Evolutionary conservation across 1,139 yeast species (phyloP).

Genomic region (Keqinozyma sinolaborantium): DNA sequence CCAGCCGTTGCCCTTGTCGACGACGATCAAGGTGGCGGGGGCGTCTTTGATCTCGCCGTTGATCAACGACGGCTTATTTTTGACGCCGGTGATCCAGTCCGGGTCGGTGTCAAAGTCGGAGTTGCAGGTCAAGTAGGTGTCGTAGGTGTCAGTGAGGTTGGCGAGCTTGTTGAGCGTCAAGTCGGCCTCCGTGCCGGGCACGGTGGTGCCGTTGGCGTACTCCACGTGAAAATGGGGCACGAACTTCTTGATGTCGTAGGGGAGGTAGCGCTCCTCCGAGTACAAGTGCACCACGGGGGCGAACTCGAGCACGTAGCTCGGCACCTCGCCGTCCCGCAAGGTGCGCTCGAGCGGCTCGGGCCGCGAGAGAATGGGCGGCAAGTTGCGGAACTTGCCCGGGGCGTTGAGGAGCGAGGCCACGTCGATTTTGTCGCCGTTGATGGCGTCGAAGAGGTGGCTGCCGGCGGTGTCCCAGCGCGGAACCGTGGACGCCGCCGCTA

Average conservation of each 20-base stretch:
- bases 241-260: conserved; percentile 73
- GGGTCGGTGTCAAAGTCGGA: conserved; percentile 76
- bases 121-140: conserved; percentile 57
- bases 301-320: conserved; percentile 67
- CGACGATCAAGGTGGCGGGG: conserved; percentile 78
- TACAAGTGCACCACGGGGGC: conserved; percentile 84
- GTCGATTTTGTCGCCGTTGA: background rate
- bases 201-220: conserved; percentile 45
- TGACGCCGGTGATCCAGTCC: conserved; percentile 77
- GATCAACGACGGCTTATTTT: conserved; percentile 64
- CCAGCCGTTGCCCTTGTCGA: conserved; percentile 91
- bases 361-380: conserved; percentile 33
- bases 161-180: conserved; percentile 39
- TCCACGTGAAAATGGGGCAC: conserved; percentile 60
- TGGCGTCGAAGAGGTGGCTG: too few relatives aligned
- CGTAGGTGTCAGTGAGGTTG: conserved; percentile 23
- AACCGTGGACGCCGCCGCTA: too few relatives aligned
- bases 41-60: conserved; percentile 72
- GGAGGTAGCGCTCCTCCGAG: conserved; percentile 84
- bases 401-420: conserved; percentile 1
- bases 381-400: conserved; percentile 25
- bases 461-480: too few relatives aligned
- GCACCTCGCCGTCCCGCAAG: conserved; percentile 57
- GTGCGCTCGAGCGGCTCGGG: conserved; percentile 31
- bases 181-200: conserved; percentile 31